phyloP scores from a whole-genome alignment of 2,329 filamentous ascomycete genomes.

The Alternaria incomplexa region DNA sequence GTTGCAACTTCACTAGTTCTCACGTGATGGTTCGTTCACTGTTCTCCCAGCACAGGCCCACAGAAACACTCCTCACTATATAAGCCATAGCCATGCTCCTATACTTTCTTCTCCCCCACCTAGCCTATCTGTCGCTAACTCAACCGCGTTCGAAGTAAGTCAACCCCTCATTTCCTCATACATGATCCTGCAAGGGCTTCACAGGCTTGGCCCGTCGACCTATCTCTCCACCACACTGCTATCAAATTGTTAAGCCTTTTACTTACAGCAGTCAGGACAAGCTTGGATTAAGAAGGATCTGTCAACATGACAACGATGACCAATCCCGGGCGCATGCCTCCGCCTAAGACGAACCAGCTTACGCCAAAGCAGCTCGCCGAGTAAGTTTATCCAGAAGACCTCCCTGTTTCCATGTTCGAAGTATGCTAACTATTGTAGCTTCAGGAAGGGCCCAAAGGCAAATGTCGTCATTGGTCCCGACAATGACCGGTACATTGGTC shows the following conservation, averaged over 20 bases:
- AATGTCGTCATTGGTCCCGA: conserved; percentile 23
- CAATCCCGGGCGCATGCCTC: not conserved
- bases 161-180: not conserved
- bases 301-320: not conserved
- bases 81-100: not conserved
- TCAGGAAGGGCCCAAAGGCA: conserved; percentile 22
- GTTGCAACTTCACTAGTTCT: not conserved
- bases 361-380: not conserved
- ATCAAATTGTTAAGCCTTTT: not conserved
- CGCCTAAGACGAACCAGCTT: not conserved
- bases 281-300: not conserved
- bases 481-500: conserved; percentile 21
- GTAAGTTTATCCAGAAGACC: not conserved
- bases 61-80: not conserved
- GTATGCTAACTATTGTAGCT: not conserved
- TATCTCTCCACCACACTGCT: not conserved
- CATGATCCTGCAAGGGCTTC: no score
- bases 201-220: not conserved
- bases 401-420: no score
- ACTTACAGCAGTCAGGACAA: not conserved
- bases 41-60: not conserved
- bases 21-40: not conserved
- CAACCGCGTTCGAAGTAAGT: not conserved
- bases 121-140: not conserved
- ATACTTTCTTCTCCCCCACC: not conserved